A percentile compares a stretch with the other conserved stretches of the same genome.
Conservation (phyloP, 306 rosid species). For the Vigna hirtella region DNA sequence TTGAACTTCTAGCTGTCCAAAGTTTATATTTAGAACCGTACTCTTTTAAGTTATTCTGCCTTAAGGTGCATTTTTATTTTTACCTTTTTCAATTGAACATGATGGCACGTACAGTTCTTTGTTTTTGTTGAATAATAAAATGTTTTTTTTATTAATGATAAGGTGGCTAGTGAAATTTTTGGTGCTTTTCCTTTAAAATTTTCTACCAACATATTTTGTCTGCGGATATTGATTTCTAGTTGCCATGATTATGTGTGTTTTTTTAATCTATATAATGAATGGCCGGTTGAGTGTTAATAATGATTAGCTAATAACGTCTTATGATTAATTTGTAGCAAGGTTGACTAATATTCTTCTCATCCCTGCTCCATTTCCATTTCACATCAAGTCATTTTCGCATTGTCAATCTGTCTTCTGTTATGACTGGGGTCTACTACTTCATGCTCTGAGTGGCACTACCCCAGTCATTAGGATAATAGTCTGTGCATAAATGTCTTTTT, state of each 20-base stretch:
- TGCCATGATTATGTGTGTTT: neutral
- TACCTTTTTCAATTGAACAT: neutral
- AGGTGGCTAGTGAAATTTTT: neutral
- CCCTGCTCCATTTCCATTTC: neutral
- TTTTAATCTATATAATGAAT: neutral
- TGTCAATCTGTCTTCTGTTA: neutral
- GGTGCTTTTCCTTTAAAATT: neutral
- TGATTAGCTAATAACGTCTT: neutral
- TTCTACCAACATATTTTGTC: neutral
- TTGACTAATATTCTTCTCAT: neutral
- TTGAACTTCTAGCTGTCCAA: slow-evolving; percentile 14
- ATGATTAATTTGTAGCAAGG: neutral
- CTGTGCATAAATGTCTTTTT: neutral
- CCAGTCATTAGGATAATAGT: neutral
- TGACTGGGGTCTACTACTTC: neutral
- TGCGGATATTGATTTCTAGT: slow-evolving; percentile 1
- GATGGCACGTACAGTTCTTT: neutral
- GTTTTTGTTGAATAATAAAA: neutral
- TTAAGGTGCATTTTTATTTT: slow-evolving; percentile 41
- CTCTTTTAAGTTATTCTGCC: slow-evolving; percentile 24
- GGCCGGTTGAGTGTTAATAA: neutral
- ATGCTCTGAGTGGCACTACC: too few relatives aligned
- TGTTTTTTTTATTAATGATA: neutral
- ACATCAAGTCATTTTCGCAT: neutral
- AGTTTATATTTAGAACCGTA: slow-evolving; percentile 28